phyloP scores from a whole-genome alignment of 2,329 filamentous ascomycete genomes.

The Penicillium sp. region DNA sequence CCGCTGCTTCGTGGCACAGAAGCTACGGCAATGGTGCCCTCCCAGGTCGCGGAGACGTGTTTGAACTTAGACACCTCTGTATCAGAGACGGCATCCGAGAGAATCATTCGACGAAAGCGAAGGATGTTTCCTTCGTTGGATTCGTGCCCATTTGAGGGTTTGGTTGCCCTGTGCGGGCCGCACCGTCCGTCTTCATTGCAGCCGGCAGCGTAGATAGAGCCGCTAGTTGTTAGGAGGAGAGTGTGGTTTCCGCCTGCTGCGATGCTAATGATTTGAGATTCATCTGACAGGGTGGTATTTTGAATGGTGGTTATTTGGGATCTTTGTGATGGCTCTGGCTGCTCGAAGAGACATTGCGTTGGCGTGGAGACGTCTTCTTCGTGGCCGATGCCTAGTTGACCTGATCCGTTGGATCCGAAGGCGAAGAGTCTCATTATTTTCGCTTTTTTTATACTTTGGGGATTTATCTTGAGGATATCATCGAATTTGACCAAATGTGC shows the following conservation, averaged over 20 bases:
- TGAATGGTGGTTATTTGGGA: neutral
- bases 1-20: neutral
- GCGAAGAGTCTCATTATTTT: conserved; percentile 56
- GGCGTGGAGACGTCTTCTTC: conserved; percentile 68
- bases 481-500: neutral
- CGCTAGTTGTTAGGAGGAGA: conserved; percentile 62
- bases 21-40: conserved; percentile 63
- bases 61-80: conserved; percentile 33
- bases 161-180: conserved; percentile 16
- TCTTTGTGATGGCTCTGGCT: conserved; percentile 23
- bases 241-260: conserved; percentile 83
- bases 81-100: conserved; percentile 13
- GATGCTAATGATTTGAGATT: conserved; percentile 37
- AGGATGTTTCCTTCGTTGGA: conserved; percentile 12
- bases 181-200: conserved; percentile 53
- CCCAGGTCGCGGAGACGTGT: conserved; percentile 73
- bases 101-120: conserved; percentile 29
- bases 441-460: neutral
- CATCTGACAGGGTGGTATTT: neutral
- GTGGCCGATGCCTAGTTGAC: conserved; percentile 71
- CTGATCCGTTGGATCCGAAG: conserved; percentile 73
- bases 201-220: conserved; percentile 65
- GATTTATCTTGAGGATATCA: neutral
- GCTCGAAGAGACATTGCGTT: conserved; percentile 58
- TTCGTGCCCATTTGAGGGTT: neutral